Conservation (phyloP, 1,284 basidiomycete species). For the Ustilago tritici region DNA sequence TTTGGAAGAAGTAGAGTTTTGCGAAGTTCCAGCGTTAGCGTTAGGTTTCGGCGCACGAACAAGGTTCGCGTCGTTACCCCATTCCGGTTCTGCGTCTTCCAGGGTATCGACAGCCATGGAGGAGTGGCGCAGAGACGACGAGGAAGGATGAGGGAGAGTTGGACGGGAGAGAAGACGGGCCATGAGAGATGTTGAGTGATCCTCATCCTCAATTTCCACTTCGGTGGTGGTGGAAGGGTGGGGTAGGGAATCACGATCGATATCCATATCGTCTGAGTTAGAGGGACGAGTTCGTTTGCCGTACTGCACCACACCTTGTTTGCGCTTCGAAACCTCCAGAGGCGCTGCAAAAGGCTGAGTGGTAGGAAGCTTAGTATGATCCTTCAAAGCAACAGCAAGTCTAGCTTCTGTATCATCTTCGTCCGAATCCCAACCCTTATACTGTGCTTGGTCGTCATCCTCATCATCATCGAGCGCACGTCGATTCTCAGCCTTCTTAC, state of each 20-base stretch:
- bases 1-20: background rate
- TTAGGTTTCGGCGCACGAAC: slow-evolving; percentile 36
- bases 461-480: slow-evolving; percentile 30
- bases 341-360: background rate
- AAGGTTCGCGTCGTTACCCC: slow-evolving; percentile 51
- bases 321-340: background rate
- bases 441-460: slow-evolving; percentile 18
- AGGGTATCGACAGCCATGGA: slow-evolving; percentile 24
- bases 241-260: background rate
- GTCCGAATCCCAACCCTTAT: slow-evolving; percentile 32
- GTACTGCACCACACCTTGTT: slow-evolving; percentile 14
- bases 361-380: slow-evolving; percentile 13
- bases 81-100: slow-evolving; percentile 48
- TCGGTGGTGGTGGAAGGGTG: background rate
- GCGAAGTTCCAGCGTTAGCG: slow-evolving; percentile 12
- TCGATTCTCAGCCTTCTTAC: slow-evolving; percentile 22
- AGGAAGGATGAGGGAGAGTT: background rate
- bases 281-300: slow-evolving; percentile 4
- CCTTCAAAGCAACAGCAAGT: slow-evolving; percentile 21
- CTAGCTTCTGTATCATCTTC: slow-evolving; percentile 18
- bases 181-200: slow-evolving; percentile 15
- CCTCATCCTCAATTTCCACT: background rate
- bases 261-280: background rate
- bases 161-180: slow-evolving; percentile 13
- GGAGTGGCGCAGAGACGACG: background rate